Conservation (phyloP, 2,329 filamentous ascomycete species). For the Davidsoniella neocaledoniae region DNA sequence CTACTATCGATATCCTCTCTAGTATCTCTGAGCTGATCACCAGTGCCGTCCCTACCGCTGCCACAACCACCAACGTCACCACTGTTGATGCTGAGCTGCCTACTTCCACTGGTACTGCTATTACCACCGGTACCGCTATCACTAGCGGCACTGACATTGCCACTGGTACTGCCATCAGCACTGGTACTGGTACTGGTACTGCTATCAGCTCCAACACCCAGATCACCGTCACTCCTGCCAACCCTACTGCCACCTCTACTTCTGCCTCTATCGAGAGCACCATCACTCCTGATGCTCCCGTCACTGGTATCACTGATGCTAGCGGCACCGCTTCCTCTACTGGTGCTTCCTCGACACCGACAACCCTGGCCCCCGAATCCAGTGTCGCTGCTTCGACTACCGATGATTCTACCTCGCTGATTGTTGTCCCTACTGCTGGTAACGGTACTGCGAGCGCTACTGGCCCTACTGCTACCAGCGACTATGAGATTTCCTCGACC, state of each 20-base stretch:
- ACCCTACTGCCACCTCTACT: slow-evolving; percentile 4
- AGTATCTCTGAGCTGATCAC: slow-evolving; percentile 1
- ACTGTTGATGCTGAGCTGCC: slow-evolving; percentile 8
- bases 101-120: neutral
- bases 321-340: slow-evolving; percentile 7
- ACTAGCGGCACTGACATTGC: slow-evolving; percentile 4
- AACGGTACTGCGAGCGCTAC: slow-evolving; percentile 9
- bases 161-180: slow-evolving; percentile 2
- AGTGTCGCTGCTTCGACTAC: slow-evolving; percentile 11
- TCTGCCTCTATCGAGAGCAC: slow-evolving; percentile 8
- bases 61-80: neutral
- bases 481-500: neutral
- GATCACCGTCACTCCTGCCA: slow-evolving; percentile 7
- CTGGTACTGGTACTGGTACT: slow-evolving; percentile 6
- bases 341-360: slow-evolving; percentile 8
- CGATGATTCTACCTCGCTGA: slow-evolving; percentile 13
- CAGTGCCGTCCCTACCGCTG: neutral
- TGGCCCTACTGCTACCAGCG: neutral
- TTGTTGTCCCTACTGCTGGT: slow-evolving; percentile 9
- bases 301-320: slow-evolving; percentile 9
- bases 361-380: slow-evolving; percentile 8
- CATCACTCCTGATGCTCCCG: slow-evolving; percentile 12
- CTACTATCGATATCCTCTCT: slow-evolving; percentile 12
- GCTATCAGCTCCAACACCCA: neutral
- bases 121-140: neutral